Evolutionary conservation across 192 early-diverging fungal species (phyloP), one percentile per base, ranked within the genome.

Genomic region (Coemansia sp.): DNA sequence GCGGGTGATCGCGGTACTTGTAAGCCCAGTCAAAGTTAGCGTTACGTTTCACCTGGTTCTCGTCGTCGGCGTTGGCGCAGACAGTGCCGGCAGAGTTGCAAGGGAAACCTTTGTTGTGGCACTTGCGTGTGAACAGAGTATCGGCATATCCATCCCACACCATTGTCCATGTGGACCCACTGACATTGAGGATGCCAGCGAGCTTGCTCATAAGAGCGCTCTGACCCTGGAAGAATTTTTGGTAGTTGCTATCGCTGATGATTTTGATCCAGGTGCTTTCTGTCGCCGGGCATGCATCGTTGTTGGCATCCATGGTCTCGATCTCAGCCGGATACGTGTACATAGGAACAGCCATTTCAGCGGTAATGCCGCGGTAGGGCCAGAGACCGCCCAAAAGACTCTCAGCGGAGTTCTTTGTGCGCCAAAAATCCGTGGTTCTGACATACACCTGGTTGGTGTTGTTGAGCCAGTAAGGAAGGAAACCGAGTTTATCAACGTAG

Each of bases 351-450:
- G 68, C 67, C 12, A 22, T 41, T 3, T 55, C 56, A 6, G 72
- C 57, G 0, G 63, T 34, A 9, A 78, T 67, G 9, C 59, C 68
- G 9, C 75, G 65, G 32, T 54, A 41, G 8, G 86, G 86, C 68
- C 81, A 88, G 43, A 88, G 48, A 0, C 74, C 78, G 39, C 74
- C 81, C 5, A 87, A 32, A 48, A 88, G 68, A 51, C 74, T 79
- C 71, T 82, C 75, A 12, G 76, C 81, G 5, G 86, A 86, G 51
- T 70, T 78, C 45, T 88, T 83, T 2, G 90, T 92, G 38, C 92
- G 84, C 60, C 83, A 75, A 52, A 87, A 81, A 53, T 86, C 71
- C 2, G 90, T 89, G 5, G 85, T 87, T 12, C 89, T 76, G 37
- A 86, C 58, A 57, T 89, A 91, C 14, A 93, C 62, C 51, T 77